Evolutionary conservation across 2,329 filamentous ascomycete species (phyloP).

Genomic region (Xylariaceae sp.): DNA sequence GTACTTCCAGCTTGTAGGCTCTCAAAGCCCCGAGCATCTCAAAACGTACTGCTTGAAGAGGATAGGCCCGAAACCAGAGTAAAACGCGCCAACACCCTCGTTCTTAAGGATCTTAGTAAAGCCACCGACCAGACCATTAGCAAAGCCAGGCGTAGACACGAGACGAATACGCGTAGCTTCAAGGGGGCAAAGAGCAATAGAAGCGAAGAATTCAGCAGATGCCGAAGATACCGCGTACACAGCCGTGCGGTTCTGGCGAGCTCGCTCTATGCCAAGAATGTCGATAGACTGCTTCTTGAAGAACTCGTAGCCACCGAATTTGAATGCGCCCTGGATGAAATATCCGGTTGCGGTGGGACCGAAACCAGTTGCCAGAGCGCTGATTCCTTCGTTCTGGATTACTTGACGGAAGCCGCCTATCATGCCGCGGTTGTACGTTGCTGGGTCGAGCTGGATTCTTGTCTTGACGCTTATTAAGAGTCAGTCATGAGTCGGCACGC

Average conservation of each 20-base stretch:
- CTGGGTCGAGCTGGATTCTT: slow-evolving; percentile 25
- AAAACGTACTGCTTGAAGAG: slow-evolving; percentile 26
- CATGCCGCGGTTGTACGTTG: slow-evolving; percentile 24
- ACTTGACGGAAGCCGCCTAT: slow-evolving; percentile 23
- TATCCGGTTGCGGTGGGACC: slow-evolving; percentile 27
- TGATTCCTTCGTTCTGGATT: slow-evolving; percentile 19
- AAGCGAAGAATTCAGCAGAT: slow-evolving; percentile 25
- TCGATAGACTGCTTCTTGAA: slow-evolving; percentile 26
- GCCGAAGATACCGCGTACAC: slow-evolving; percentile 26
- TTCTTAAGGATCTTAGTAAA: slow-evolving; percentile 22
- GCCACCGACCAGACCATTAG: slow-evolving; percentile 18
- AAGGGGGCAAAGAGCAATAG: slow-evolving; percentile 26
- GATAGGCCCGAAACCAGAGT: slow-evolving; percentile 27
- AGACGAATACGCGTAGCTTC: slow-evolving; percentile 27
- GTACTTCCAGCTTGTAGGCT: too few species aligned
- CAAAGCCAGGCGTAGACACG: slow-evolving; percentile 26
- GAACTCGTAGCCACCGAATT: slow-evolving; percentile 29
- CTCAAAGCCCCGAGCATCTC: too few species aligned
- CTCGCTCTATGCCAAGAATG: slow-evolving; percentile 22
- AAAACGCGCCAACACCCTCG: slow-evolving; percentile 25
- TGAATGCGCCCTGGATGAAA: slow-evolving; percentile 28
- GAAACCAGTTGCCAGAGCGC: slow-evolving; percentile 25
- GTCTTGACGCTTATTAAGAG: slow-evolving; percentile 22
- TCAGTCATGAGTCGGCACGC: too few species aligned
- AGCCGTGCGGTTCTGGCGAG: slow-evolving; percentile 21